A percentile compares a stretch with the other conserved stretches of the same genome.
Conservation (phyloP, 345 rosid species). For the Leavenworthia alabamica region DNA sequence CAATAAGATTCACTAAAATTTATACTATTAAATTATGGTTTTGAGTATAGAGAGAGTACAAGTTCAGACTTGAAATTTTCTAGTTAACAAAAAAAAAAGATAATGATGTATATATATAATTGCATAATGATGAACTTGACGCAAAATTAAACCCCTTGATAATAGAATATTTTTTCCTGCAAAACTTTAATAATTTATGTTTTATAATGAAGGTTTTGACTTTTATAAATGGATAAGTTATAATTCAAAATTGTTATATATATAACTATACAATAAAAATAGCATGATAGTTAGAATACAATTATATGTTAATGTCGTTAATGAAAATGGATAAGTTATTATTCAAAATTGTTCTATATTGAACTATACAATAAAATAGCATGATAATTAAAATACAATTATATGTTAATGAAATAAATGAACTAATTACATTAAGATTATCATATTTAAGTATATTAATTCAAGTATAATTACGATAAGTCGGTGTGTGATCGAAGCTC, state of each 20-base stretch:
- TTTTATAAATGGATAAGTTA: background rate
- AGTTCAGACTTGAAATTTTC: no score
- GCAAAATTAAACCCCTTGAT: background rate
- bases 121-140: background rate
- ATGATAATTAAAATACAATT: background rate
- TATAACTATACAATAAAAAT: no score
- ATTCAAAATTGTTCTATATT: no score
- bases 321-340: no score
- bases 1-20: background rate
- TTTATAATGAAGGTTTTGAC: background rate
- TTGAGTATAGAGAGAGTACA: background rate
- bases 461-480: constrained; percentile 3
- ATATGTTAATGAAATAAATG: background rate
- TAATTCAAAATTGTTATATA: background rate
- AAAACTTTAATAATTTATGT: background rate
- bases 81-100: background rate
- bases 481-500: constrained; percentile 27
- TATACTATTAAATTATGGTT: no score
- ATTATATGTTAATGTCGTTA: no score
- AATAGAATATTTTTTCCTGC: background rate
- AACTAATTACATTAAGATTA: no score
- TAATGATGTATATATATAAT: background rate
- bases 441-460: background rate
- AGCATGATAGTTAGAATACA: no score
- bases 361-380: background rate